Conservation (phyloP, 1,284 basidiomycete genomes). For the Cutaneotrichosporon cavernicola region DNA sequence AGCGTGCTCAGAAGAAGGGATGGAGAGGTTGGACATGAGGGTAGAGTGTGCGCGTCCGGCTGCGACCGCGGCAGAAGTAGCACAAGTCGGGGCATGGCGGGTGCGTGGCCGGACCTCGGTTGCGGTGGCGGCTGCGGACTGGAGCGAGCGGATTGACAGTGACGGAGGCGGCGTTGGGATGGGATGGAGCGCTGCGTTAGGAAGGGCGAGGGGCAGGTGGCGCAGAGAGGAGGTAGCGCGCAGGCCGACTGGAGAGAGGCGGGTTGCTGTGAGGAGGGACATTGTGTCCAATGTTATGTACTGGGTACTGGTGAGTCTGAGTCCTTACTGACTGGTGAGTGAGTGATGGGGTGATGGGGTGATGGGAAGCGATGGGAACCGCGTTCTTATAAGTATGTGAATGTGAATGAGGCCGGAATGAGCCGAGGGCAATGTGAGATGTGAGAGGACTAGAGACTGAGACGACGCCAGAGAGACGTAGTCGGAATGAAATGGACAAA, state of each 20-base stretch:
- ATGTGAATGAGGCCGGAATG: background rate
- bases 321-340: background rate
- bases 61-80: conserved; percentile 8
- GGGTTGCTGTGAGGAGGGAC: conserved; percentile 10
- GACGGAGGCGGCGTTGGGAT: background rate
- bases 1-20: background rate
- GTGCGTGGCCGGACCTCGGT: background rate
- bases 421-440: background rate
- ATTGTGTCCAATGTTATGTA: background rate
- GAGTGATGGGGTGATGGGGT: background rate
- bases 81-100: background rate
- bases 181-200: background rate
- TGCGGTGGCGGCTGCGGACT: background rate
- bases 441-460: background rate
- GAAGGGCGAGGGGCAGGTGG: background rate
- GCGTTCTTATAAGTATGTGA: background rate
- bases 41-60: conserved; percentile 2
- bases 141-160: background rate
- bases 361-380: background rate
- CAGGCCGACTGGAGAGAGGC: background rate
- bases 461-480: background rate
- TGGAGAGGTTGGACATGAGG: conserved; percentile 2
- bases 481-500: no score
- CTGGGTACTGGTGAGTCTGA: background rate
- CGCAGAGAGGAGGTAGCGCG: background rate